Evolutionary conservation across 345 rosid species (phyloP).

Genomic region (Aquilaria sinensis): DNA sequence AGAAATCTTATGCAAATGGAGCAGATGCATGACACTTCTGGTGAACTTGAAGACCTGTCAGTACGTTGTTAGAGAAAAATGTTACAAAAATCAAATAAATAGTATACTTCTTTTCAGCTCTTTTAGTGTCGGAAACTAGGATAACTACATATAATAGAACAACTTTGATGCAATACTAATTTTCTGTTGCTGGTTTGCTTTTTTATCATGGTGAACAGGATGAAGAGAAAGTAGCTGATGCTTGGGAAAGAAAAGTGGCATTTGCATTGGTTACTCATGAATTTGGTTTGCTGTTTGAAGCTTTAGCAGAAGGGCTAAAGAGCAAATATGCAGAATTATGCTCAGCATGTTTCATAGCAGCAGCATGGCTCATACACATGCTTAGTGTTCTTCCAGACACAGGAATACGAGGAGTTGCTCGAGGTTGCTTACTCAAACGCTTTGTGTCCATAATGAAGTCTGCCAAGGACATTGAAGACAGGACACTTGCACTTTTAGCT

Average conservation of each 20-base stretch:
- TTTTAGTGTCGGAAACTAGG: no score
- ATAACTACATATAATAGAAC: no score
- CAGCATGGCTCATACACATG: slow-evolving; percentile 60
- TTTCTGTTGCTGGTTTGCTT: background rate
- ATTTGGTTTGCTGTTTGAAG: slow-evolving; percentile 62
- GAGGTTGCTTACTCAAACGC: slow-evolving; percentile 55
- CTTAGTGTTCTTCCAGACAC: slow-evolving; percentile 52
- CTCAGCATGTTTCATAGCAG: slow-evolving; percentile 47
- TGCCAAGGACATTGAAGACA: slow-evolving; percentile 44
- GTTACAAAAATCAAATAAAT: background rate
- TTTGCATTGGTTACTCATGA: slow-evolving; percentile 57
- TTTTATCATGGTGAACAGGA: slow-evolving; percentile 21
- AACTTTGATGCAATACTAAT: background rate
- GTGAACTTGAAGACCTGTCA: slow-evolving; percentile 36
- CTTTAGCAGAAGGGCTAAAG: slow-evolving; percentile 55
- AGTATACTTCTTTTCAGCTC: background rate
- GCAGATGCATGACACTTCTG: slow-evolving; percentile 21
- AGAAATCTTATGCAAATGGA: slow-evolving; percentile 38
- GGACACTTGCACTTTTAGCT: slow-evolving; percentile 55
- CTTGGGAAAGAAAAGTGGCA: slow-evolving; percentile 60
- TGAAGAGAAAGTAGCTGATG: slow-evolving; percentile 57
- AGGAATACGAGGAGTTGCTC: slow-evolving; percentile 56
- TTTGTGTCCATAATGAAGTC: slow-evolving; percentile 43
- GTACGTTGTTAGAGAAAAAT: slow-evolving; percentile 28
- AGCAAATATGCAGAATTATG: slow-evolving; percentile 34